Evolutionary conservation across 1,284 basidiomycete genomes (phyloP), one percentile per base, ranked within the genome.

Genomic region (Exobasidium cylindrosporum): DNA sequence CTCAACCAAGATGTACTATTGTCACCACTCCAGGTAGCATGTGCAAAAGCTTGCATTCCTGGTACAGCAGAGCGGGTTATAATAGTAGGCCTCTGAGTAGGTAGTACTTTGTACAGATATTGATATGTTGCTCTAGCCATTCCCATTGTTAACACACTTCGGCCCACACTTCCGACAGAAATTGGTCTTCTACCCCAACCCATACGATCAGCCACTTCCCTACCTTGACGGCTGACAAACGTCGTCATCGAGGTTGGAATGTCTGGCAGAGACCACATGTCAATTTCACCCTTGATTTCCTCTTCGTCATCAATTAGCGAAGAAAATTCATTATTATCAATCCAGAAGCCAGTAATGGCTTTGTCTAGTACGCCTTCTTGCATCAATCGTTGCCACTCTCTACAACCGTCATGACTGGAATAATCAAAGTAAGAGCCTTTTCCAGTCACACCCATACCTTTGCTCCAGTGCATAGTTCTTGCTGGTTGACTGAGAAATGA

Each of bases 281-380:
- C 40, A 7, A 58, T 26, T 23, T 68, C 58, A 3, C 67, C 67
- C 4, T 6, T 17, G 17, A 68, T 50, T 14, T 46, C 54, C 26
- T 60, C 67, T 4, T 62, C 63, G 45, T 69, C 67, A 35, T 68
- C 67, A 29, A 68, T 57, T 47, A 68, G 40, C 14, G 66, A 64
- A 49, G 67, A 63, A 52, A 68, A 65, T 57, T 68, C 67, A 50
- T 68, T 68, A 60, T 68, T 68, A 50, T 68, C 67, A 32, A 68
- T 68, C 67, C 67, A 68, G 28, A 68, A 47, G 13, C 67, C 67
- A 23, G 67, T 69, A 17, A 68, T 53, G n/a, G 40, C 52, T 4
- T 69, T 60, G 17, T 23, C 40, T 21, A 69, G n/a, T 45, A 54
- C 32, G 58, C 63, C 63, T 49, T 26, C 14, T n/a, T 23, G 32